Evolutionary conservation across 768 basidiomycete species (phyloP).

Genomic region (Pulveroboletus sp.): DNA sequence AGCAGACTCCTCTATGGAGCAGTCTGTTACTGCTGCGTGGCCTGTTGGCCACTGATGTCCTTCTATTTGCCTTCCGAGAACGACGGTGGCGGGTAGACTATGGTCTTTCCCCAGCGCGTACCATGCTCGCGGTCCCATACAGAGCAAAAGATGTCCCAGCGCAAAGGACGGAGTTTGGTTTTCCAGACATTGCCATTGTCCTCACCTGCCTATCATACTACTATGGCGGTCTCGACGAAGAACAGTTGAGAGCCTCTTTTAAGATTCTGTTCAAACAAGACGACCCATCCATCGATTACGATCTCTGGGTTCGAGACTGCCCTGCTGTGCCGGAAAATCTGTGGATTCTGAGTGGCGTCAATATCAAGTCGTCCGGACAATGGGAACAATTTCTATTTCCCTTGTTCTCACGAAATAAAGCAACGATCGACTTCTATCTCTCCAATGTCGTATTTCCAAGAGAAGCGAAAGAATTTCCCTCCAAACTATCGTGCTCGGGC

Average conservation of each 20-base stretch:
- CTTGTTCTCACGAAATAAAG: slow-evolving; percentile 25
- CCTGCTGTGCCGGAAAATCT: slow-evolving; percentile 19
- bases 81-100: slow-evolving; percentile 51
- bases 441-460: slow-evolving; percentile 36
- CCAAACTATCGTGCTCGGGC: slow-evolving; percentile 31
- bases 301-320: slow-evolving; percentile 25
- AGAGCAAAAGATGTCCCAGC: slow-evolving; percentile 50
- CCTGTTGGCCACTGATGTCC: slow-evolving; percentile 29
- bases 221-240: slow-evolving; percentile 39
- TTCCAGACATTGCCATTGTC: slow-evolving; percentile 44
- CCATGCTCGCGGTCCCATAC: slow-evolving; percentile 49
- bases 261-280: slow-evolving; percentile 36
- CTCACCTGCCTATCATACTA: slow-evolving; percentile 49
- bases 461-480: slow-evolving; percentile 34
- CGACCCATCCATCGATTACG: slow-evolving; percentile 32
- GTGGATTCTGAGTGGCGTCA: slow-evolving; percentile 18
- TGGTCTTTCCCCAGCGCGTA: slow-evolving; percentile 39
- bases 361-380: slow-evolving; percentile 28
- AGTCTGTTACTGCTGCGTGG: slow-evolving; percentile 33
- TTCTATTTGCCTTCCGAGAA: slow-evolving; percentile 31
- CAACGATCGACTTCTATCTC: slow-evolving; percentile 35
- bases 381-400: slow-evolving; percentile 20
- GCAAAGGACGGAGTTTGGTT: slow-evolving; percentile 45
- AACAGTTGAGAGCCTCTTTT: slow-evolving; percentile 37
- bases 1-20: slow-evolving; percentile 11